Percentiles rank a stretch among this genome's conserved stretches.
Conservation (phyloP, 495 filamentous ascomycete species). For the Aspergillus baeticus region DNA sequence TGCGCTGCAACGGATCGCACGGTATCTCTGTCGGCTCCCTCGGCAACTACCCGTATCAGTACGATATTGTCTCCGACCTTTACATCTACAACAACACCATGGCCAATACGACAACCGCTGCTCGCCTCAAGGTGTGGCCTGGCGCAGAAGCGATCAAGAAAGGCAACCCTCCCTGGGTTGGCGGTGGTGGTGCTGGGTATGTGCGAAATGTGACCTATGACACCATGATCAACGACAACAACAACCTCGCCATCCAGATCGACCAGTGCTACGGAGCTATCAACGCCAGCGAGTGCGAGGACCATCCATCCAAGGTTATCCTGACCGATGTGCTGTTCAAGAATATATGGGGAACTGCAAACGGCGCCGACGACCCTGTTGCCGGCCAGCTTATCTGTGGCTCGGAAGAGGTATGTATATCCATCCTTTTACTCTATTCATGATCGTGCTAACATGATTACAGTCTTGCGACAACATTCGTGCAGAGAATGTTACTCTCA, state of each 20-base stretch:
- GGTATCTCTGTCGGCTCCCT: conserved; percentile 14
- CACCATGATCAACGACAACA: conserved; percentile 6
- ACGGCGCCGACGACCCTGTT: conserved; percentile 6
- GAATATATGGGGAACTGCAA: conserved; percentile 7
- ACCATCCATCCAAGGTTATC: conserved; percentile 7
- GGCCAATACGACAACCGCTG: conserved; percentile 1
- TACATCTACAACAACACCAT: conserved; percentile 15
- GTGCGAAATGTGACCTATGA: conserved; percentile 16
- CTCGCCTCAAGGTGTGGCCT: conserved; percentile 15
- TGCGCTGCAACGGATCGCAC: conserved; percentile 14
- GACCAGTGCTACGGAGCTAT: conserved; percentile 8
- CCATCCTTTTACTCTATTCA: not conserved
- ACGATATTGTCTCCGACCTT: conserved; percentile 6
- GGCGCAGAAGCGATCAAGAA: not conserved
- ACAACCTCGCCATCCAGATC: conserved; percentile 1
- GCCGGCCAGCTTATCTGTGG: conserved; percentile 8
- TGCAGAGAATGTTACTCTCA: conserved; percentile 6
- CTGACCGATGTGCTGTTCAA: conserved; percentile 9
- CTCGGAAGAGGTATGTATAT: conserved; percentile 9
- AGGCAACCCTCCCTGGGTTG: not conserved
- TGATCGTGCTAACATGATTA: too few relatives aligned
- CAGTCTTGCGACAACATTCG: conserved; percentile 11
- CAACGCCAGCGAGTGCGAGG: conserved; percentile 10
- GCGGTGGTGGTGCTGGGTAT: conserved; percentile 1
- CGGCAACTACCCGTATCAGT: conserved; percentile 5